These are phyloP conservation scores for Penicillium macrosclerotiorum DNA, from an alignment of 495 filamentous ascomycete genomes.

Conservation along the genomic window DNA sequence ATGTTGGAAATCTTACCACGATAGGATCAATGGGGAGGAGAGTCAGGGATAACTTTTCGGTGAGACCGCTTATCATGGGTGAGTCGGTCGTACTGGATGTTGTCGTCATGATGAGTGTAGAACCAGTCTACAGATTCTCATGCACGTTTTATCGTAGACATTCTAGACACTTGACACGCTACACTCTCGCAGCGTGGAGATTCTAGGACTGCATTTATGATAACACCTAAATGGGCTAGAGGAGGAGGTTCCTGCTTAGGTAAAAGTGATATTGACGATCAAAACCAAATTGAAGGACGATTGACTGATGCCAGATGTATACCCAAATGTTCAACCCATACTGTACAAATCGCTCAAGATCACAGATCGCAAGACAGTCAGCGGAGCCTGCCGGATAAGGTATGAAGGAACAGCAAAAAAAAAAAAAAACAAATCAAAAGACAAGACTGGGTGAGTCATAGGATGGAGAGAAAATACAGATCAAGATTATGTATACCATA, in stretches of 20 bases:
- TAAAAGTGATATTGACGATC: not conserved
- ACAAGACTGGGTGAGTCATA: not conserved
- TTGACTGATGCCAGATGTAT: not conserved
- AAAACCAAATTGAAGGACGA: not conserved
- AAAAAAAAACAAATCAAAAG: not conserved
- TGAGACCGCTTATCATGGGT: not conserved
- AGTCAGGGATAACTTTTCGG: not conserved
- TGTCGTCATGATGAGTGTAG: constrained; percentile 12
- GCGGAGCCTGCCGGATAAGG: constrained; percentile 21
- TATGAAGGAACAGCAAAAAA: constrained; percentile 1
- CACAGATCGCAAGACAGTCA: constrained; percentile 7
- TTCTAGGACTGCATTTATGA: not conserved
- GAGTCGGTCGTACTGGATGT: not conserved
- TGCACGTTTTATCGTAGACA: not conserved
- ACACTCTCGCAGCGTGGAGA: no score
- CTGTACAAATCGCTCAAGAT: constrained; percentile 19
- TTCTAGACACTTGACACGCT: not conserved
- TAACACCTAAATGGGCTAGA: not conserved
- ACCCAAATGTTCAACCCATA: constrained; percentile 6
- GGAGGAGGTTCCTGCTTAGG: not conserved
- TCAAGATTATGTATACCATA: no score
- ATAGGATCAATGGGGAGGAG: not conserved
- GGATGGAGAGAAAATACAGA: no score
- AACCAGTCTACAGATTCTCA: not conserved
- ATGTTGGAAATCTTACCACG: constrained; percentile 10